Conservation (phyloP, 768 basidiomycete genomes). For the Suillus decipiens region DNA sequence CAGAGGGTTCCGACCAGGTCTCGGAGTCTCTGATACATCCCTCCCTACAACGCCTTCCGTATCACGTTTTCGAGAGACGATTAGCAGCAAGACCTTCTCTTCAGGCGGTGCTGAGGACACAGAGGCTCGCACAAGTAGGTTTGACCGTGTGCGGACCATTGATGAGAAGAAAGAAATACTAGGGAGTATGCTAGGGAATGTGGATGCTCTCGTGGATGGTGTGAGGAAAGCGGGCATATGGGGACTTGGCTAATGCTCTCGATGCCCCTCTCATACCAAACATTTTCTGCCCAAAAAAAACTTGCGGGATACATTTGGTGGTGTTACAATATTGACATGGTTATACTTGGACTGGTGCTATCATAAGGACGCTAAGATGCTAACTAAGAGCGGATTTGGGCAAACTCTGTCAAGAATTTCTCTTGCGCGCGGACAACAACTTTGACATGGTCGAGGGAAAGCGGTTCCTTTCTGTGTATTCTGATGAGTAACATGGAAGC, state of each 20-base stretch:
- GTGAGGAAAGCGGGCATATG: conserved; percentile 86
- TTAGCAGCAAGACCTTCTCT: conserved; percentile 1
- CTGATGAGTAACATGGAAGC: not conserved
- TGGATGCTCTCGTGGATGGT: conserved; percentile 87
- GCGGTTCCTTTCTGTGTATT: conserved; percentile 15
- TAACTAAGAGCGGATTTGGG: conserved; percentile 5
- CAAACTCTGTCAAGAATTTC: conserved; percentile 27
- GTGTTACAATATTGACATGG: conserved; percentile 6
- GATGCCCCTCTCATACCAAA: not conserved
- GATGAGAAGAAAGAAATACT: conserved; percentile 84
- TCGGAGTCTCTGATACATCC: conserved; percentile 31
- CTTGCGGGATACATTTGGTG: conserved; percentile 1
- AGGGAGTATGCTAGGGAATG: conserved; percentile 85
- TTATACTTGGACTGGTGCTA: not conserved
- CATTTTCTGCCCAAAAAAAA: not conserved
- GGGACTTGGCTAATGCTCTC: conserved; percentile 56
- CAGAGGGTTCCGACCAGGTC: conserved; percentile 27
- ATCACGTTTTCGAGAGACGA: conserved; percentile 13
- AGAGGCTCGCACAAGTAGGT: conserved; percentile 20
- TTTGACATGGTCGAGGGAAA: conserved; percentile 24
- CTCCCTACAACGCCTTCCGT: conserved; percentile 8
- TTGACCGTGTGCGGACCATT: conserved; percentile 49
- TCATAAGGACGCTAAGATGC: not conserved
- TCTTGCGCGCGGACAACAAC: conserved; percentile 26
- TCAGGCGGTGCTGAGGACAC: conserved; percentile 5